Conservation (phyloP, 371 early-diverging fungal species). For the Batkoa obscura region DNA sequence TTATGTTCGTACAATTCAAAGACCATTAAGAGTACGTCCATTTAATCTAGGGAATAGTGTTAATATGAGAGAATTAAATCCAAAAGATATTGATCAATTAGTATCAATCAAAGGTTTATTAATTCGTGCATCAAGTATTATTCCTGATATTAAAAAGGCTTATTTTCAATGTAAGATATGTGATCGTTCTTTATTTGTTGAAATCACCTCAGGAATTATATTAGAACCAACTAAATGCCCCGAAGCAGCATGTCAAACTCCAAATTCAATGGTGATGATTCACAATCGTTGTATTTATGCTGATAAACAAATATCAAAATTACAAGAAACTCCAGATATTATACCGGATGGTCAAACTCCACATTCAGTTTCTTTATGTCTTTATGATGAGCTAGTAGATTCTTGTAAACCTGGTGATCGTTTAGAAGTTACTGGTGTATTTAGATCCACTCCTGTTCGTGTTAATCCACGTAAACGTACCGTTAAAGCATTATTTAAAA, state of each 20-base stretch:
- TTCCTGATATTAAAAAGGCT: conserved; percentile 89
- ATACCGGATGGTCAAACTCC: conserved; percentile 99
- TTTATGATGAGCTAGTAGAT: conserved; percentile 94
- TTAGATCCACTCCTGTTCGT: conserved; percentile 90
- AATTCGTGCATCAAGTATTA: conserved; percentile 78
- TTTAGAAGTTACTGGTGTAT: conserved; percentile 91
- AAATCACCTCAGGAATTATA: conserved; percentile 82
- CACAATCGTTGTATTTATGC: conserved; percentile 88
- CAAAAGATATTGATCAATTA: conserved; percentile 92
- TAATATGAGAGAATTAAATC: conserved; percentile 92
- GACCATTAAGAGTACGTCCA: conserved; percentile 55
- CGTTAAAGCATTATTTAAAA: conserved; percentile 87
- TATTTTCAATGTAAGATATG: conserved; percentile 85
- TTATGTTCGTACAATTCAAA: conserved; percentile 16
- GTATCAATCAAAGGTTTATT: conserved; percentile 93
- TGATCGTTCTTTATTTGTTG: conserved; percentile 59
- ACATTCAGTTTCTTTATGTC: conserved; percentile 81
- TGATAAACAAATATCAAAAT: conserved; percentile 89
- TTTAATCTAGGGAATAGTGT: conserved; percentile 62
- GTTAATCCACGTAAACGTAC: conserved; percentile 83
- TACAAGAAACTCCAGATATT: conserved; percentile 97
- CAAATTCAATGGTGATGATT: conserved; percentile 69
- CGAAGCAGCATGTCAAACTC: conserved; percentile 48
- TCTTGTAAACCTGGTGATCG: conserved; percentile 92
- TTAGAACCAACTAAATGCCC: conserved; percentile 86